Evolutionary conservation across 2,329 filamentous ascomycete genomes (phyloP).

Genomic region (Clarireedia paspali): DNA sequence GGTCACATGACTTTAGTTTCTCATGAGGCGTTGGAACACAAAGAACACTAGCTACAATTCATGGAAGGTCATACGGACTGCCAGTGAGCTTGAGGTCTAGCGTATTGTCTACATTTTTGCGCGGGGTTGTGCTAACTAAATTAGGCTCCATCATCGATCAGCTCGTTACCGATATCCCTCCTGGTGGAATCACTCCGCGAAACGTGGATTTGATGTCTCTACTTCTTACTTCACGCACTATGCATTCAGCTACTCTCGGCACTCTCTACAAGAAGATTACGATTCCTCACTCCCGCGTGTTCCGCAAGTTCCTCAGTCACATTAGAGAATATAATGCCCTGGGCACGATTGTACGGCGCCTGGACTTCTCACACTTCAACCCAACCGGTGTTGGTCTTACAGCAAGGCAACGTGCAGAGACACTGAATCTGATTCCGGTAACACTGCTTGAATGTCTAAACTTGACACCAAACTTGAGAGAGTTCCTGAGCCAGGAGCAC

Average conservation of each 20-base stretch:
- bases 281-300: slow-evolving; percentile 75
- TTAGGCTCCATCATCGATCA: slow-evolving; percentile 67
- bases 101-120: slow-evolving; percentile 5
- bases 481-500: slow-evolving; percentile 75
- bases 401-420: slow-evolving; percentile 65
- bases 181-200: slow-evolving; percentile 67
- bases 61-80: neutral
- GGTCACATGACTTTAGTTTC: slow-evolving; percentile 15
- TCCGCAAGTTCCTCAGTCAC: slow-evolving; percentile 71
- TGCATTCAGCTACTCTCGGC: slow-evolving; percentile 65
- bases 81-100: slow-evolving; percentile 5
- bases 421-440: slow-evolving; percentile 66
- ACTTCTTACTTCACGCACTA: slow-evolving; percentile 64
- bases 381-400: slow-evolving; percentile 69
- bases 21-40: slow-evolving; percentile 4
- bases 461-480: slow-evolving; percentile 64
- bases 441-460: slow-evolving; percentile 66
- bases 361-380: slow-evolving; percentile 84
- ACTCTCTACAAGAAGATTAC: slow-evolving; percentile 75
- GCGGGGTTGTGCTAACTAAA: slow-evolving; percentile 11
- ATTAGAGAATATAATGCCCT: slow-evolving; percentile 58
- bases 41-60: slow-evolving; percentile 5
- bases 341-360: slow-evolving; percentile 66
- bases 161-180: slow-evolving; percentile 64
- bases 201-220: slow-evolving; percentile 73